These are phyloP conservation scores for Urochloa ruziziensis DNA, from an alignment of 176 grass and related monocot genomes.

Conservation along the genomic window DNA sequence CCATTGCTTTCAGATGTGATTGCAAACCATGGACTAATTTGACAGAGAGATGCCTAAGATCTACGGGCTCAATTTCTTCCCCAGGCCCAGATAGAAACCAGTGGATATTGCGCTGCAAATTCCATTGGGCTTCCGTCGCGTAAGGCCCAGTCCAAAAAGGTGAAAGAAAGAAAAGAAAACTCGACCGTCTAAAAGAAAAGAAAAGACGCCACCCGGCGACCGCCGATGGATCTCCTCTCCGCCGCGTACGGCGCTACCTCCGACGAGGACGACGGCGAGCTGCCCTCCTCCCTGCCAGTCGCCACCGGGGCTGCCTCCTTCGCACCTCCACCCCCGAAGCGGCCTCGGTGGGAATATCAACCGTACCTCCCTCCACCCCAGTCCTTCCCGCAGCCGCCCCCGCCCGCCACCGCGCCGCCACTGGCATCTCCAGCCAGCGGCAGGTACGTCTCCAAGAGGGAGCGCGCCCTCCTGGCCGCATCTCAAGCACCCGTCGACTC, in stretches of 20 bases:
- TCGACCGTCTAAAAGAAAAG: too few species aligned
- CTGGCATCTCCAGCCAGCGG: background rate
- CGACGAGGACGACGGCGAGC: slow-evolving; percentile 40
- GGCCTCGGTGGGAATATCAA: slow-evolving; percentile 11
- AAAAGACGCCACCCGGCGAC: too few species aligned
- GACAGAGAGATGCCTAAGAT: too few species aligned
- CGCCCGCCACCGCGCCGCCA: background rate
- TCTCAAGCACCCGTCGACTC: slow-evolving; percentile 3
- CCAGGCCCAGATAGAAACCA: too few species aligned
- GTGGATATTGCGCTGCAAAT: too few species aligned
- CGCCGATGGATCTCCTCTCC: slow-evolving; percentile 67
- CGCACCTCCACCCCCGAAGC: slow-evolving; percentile 27
- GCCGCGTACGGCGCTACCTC: slow-evolving; percentile 50
- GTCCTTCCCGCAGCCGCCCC: background rate
- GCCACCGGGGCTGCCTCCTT: background rate
- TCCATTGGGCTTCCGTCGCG: too few species aligned
- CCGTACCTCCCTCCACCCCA: background rate
- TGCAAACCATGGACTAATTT: too few species aligned
- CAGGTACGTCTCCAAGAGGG: slow-evolving; percentile 87
- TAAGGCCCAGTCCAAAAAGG: too few species aligned
- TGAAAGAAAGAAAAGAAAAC: too few species aligned
- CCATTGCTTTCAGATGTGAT: too few species aligned
- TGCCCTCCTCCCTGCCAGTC: background rate
- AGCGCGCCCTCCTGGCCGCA: slow-evolving; percentile 43
- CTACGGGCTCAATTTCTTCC: too few species aligned